phyloP scores from a whole-genome alignment of 2,329 filamentous ascomycete genomes.

The Decorospora gaudefroyi region DNA sequence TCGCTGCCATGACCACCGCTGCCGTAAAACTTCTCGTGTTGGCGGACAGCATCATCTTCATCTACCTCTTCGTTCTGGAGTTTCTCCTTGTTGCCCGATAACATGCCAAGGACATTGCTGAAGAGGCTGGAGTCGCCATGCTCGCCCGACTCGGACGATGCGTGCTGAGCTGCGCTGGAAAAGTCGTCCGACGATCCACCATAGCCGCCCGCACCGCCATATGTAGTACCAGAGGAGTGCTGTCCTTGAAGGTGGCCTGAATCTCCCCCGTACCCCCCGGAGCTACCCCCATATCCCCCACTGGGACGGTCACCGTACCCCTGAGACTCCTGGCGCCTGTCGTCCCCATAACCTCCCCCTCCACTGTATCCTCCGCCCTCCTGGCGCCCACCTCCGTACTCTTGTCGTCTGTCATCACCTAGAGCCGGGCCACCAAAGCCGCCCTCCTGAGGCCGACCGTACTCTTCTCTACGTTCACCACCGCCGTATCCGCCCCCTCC shows the following conservation, averaged over 20 bases:
- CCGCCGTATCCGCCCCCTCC: constrained; percentile 13
- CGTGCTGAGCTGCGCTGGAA: constrained; percentile 59
- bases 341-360: constrained; percentile 13
- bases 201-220: constrained; percentile 47
- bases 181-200: constrained; percentile 56
- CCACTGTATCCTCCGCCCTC: constrained; percentile 9
- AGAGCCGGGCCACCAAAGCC: constrained; percentile 6
- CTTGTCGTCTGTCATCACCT: constrained; percentile 14
- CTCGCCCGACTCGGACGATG: constrained; percentile 58
- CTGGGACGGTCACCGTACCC: constrained; percentile 1
- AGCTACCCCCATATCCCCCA: constrained; percentile 17
- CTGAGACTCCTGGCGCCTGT: constrained; percentile 5
- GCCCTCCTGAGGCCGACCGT: constrained; percentile 14
- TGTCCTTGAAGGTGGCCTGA: constrained; percentile 33
- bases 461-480: constrained; percentile 15
- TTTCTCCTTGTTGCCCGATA: constrained; percentile 59
- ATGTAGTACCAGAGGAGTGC: constrained; percentile 50
- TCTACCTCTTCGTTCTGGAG: constrained; percentile 60
- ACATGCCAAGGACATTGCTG: constrained; percentile 59
- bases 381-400: constrained; percentile 15
- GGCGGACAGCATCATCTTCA: constrained; percentile 68
- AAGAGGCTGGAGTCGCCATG: constrained; percentile 60
- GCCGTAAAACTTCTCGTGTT: constrained; percentile 77
- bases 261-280: constrained; percentile 26
- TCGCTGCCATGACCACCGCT: constrained; percentile 50